Conservation (phyloP, 2,329 filamentous ascomycete species). For the Cryoendolithus antarcticus region DNA sequence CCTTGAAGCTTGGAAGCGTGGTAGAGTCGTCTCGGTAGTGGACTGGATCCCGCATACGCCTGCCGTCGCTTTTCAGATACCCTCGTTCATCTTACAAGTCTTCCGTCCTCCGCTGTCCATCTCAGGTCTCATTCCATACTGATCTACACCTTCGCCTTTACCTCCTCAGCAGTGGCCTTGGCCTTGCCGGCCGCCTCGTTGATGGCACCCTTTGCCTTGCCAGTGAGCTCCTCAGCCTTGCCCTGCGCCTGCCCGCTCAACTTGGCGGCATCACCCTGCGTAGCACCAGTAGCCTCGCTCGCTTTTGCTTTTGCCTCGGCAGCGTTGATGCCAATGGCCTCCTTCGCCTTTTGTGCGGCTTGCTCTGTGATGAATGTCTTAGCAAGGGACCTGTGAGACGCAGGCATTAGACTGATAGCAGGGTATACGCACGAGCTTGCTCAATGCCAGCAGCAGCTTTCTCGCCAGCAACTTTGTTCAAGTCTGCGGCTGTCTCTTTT, state of each 20-base stretch:
- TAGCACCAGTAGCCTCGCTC: conserved; percentile 23
- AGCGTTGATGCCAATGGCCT: conserved; percentile 18
- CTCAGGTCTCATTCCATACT: no score
- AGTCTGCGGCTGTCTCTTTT: conserved; percentile 32
- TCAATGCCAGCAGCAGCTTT: background rate
- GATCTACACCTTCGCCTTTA: no score
- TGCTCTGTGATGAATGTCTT: conserved; percentile 50
- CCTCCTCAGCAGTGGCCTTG: conserved; percentile 4
- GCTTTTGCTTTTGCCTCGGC: conserved; percentile 31
- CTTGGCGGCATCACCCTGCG: conserved; percentile 29
- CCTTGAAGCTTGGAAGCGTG: no score
- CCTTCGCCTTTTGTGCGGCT: conserved; percentile 36
- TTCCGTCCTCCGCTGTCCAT: no score
- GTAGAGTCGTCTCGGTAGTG: no score
- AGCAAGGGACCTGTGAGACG: no score
- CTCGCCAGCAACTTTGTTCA: background rate
- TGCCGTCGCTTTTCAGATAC: no score
- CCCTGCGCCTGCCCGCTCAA: conserved; percentile 30
- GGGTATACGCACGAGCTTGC: background rate
- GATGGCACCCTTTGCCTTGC: conserved; percentile 36
- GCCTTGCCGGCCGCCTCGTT: conserved; percentile 30
- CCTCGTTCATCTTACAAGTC: no score
- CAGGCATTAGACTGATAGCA: no score
- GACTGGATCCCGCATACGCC: no score
- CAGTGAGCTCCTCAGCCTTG: conserved; percentile 25